Base-by-base conservation (phyloP, 169 alveolate genomes). In the Cryptosporidium sp. region DNA sequence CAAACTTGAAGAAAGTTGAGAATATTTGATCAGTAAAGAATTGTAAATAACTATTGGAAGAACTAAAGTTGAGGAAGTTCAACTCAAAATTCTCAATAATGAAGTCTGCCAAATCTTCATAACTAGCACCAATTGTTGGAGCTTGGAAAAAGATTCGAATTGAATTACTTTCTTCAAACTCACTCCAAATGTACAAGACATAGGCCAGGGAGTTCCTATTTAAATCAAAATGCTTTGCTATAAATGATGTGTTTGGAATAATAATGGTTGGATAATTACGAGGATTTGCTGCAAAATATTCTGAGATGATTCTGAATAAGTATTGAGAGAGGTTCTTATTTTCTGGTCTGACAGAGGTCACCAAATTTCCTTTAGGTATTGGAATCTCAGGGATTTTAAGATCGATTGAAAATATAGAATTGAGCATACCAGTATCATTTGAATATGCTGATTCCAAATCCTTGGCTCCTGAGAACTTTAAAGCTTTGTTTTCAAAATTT, bases 251-350 rank as follows among this genome's bases (percentile, higher is more conserved):
- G 31, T 61, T 45, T 29, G 89, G 89, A 14, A 80, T 62, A 21
- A 80, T 35, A 3, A 67, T 65, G 12, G 89, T 80, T 9, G 89
- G 89, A 29, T 80, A 80, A 18, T 31, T 33, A 26, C 89, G 56
- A 10, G 89, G 89, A 29, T 51, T 53, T 5, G 89, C 89, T 18
- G 89, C 89, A 26, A 80, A 62, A 26, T 80, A 80, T 51, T 80
- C 89, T 4, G 89, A 80, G 33, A 80, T 65, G 33, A 80, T 26
- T 65, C 89, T 80, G 65, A 62, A 62, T 0, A 80, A n/a, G 56
- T 80, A 80, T 69, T 80, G 80, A 44, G 89, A 7, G 6, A 80
- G 75, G 52, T 65, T 60, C 12, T 62, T 44, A 1, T 10, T 10
- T 21, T 31, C 33, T 18, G 58, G 51, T 9, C n/a, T 10, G 5